A percentile compares a stretch with the other conserved stretches of the same genome.
These are phyloP conservation scores for Ilyonectria destructans DNA, from an alignment of 2,329 filamentous ascomycete genomes.

Conservation along the genomic window DNA sequence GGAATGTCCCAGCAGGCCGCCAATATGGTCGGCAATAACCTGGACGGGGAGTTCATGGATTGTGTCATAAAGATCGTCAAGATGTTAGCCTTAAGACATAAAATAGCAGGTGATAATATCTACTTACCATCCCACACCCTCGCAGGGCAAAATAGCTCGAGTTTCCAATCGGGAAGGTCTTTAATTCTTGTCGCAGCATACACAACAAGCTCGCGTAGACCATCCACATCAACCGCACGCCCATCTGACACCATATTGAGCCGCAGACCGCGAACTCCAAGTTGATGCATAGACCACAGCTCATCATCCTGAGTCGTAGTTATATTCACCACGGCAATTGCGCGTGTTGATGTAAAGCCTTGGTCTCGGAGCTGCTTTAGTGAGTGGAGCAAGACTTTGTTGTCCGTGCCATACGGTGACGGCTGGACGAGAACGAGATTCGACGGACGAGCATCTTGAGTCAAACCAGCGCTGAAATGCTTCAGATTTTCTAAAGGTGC, in stretches of 20 bases:
- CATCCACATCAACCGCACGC: neutral
- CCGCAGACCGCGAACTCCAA: constrained; percentile 15
- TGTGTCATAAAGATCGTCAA: constrained; percentile 5
- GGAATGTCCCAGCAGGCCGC: constrained; percentile 3
- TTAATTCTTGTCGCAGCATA: constrained; percentile 9
- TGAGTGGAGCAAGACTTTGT: constrained; percentile 16
- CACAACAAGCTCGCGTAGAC: neutral
- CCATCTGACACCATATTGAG: constrained; percentile 16
- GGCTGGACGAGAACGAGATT: constrained; percentile 18
- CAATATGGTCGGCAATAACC: constrained; percentile 23
- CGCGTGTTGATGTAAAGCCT: neutral
- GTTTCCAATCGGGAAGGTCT: constrained; percentile 9
- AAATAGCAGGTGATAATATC: neutral
- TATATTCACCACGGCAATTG: constrained; percentile 16
- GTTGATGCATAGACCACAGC: constrained; percentile 16
- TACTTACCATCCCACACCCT: constrained; percentile 19
- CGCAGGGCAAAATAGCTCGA: constrained; percentile 13
- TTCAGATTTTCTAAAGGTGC: constrained; percentile 8
- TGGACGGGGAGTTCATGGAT: constrained; percentile 12
- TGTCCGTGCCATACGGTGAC: constrained; percentile 14
- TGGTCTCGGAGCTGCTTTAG: constrained; percentile 9
- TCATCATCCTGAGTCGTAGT: constrained; percentile 2
- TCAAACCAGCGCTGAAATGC: constrained; percentile 8
- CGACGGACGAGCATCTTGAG: constrained; percentile 1
- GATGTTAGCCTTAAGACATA: neutral